These are phyloP conservation scores for Emericellopsis cladophorae DNA, from an alignment of 2,329 filamentous ascomycete genomes.

Conservation along the genomic window DNA sequence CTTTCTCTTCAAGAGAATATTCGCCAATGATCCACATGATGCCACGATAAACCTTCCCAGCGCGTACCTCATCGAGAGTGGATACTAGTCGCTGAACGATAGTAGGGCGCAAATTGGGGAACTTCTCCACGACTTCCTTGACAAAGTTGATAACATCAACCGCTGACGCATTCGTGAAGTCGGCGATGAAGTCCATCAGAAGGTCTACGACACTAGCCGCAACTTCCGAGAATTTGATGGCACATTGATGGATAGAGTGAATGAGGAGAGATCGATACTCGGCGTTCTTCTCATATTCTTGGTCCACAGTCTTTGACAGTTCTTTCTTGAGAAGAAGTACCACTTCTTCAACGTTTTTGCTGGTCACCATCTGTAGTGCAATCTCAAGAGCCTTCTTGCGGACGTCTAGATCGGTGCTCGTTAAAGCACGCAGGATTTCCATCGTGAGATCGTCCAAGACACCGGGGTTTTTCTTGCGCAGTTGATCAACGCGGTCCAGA, in stretches of 20 bases:
- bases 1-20: slow-evolving; percentile 85
- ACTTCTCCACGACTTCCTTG: slow-evolving; percentile 97
- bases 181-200: slow-evolving; percentile 97
- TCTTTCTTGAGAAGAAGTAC: slow-evolving; percentile 95
- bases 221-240: slow-evolving; percentile 98
- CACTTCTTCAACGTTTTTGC: slow-evolving; percentile 97
- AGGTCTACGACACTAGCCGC: slow-evolving; percentile 92
- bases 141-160: slow-evolving; percentile 98
- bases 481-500: slow-evolving; percentile 79
- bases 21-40: slow-evolving; percentile 97
- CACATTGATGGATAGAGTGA: slow-evolving; percentile 94
- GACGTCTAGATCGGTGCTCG: slow-evolving; percentile 92
- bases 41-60: slow-evolving; percentile 93
- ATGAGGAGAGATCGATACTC: slow-evolving; percentile 93
- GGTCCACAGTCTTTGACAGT: slow-evolving; percentile 90
- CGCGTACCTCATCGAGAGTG: slow-evolving; percentile 83
- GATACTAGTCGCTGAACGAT: slow-evolving; percentile 84
- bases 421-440: slow-evolving; percentile 91
- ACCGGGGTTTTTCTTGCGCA: slow-evolving; percentile 79
- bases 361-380: slow-evolving; percentile 94
- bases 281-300: slow-evolving; percentile 96
- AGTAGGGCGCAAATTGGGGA: slow-evolving; percentile 74
- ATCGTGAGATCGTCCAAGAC: slow-evolving; percentile 89
- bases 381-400: slow-evolving; percentile 82
- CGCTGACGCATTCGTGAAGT: slow-evolving; percentile 94